Base-by-base conservation (phyloP, 1,284 basidiomycete genomes). In the Dichomitus squalens region DNA sequence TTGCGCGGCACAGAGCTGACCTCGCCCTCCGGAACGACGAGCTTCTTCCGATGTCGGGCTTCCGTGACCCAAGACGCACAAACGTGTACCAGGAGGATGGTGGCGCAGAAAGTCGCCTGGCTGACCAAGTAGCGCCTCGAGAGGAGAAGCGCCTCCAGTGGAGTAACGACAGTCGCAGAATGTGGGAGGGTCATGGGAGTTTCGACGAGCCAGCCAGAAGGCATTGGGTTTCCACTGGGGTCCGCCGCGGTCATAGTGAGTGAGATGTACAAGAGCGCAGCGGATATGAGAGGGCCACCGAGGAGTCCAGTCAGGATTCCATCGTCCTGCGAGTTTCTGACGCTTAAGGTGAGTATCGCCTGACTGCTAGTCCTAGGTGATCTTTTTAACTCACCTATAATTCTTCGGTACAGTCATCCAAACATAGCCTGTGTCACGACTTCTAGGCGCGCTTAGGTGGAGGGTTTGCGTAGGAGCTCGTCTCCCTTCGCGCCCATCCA, bases 371-470 rank as follows among this genome's bases (percentile, higher is more conserved):
- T 18, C 39, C 25, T 34, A 16, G 43, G n/a, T n/a, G 9, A n/a
- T 33, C 9, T 16, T 27, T n/a, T 39, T 36, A 16, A 46, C 41
- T 21, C 41, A 89, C 90, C 90, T 79, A 68, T 91, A 93, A 66
- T 93, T 92, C 71, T 92, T 91, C 0, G 89, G 88, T 8, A 92
- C 90, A n/a, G 91, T 90, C 91, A 93, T 93, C 90, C 90, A 93
- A 31, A 93, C 79, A 68, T 86, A 89, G 34, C 86, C 83, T 61
- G 84, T 61, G 49, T 68, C 83, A 60, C 61, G 58, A 36, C 56
- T 55, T 31, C 61, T 55, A n/a, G 58, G 53, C 16, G 51, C 47
- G 9, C 29, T 23, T 16, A 54, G 51, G 36, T 53, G 34, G 16
- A 53, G 35, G 14, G 29, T 35, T 4, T 39, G 57, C 16, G 39